phyloP scores from a whole-genome alignment of 306 rosid species.

The Prunus mira region DNA sequence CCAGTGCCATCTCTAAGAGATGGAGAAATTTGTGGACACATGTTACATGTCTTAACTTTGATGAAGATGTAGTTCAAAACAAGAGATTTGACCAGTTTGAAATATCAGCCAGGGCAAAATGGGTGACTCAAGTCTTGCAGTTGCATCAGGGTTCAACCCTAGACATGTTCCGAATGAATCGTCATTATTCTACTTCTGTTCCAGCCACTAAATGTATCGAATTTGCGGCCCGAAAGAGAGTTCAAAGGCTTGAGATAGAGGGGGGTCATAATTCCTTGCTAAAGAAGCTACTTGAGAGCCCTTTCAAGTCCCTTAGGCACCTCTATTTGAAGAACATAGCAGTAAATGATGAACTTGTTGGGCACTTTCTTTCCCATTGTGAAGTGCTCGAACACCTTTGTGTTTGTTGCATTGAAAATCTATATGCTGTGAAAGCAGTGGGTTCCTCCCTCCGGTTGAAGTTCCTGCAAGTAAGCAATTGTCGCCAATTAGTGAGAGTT shows the following conservation, averaged over 20 bases:
- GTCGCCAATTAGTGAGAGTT: not conserved
- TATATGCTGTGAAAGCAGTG: not conserved
- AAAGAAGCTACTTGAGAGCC: not conserved
- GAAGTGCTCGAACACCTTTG: not conserved
- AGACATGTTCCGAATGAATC: not conserved
- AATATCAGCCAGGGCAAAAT: no score
- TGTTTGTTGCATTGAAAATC: not conserved
- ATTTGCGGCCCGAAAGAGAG: not conserved
- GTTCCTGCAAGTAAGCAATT: not conserved
- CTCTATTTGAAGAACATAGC: not conserved
- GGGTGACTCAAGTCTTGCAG: not conserved
- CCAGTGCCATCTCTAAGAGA: not conserved
- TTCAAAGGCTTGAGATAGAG: not conserved
- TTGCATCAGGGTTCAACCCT: not conserved
- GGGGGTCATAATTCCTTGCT: not conserved
- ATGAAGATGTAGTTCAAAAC: no score
- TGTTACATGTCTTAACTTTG: not conserved
- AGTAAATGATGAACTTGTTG: not conserved
- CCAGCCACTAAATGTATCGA: not conserved
- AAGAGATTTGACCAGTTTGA: no score
- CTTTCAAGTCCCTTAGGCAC: not conserved
- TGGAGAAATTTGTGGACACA: not conserved
- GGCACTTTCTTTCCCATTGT: not conserved
- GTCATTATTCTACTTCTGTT: not conserved
- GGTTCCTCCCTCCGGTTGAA: not conserved